Base-by-base conservation (phyloP, 1,284 basidiomycete species). In the Ustilago vetiveriae region DNA sequence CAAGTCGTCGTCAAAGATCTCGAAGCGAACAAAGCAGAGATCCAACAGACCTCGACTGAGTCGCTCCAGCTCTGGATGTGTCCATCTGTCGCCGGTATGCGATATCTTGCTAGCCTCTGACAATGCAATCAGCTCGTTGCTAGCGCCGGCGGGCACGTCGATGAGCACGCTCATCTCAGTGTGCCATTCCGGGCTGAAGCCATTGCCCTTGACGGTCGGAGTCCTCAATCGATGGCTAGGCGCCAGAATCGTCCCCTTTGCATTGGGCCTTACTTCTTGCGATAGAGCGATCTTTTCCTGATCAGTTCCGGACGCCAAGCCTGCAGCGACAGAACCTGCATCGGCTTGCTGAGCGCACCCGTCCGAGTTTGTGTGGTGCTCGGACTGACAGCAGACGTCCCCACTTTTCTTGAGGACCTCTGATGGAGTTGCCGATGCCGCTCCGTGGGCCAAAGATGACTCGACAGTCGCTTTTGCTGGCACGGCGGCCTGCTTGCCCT, bases 151-250 rank as follows among this genome's bases (percentile, higher is more conserved):
- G 2, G 79, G 77, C 2, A 81, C 40, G 16, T 76, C 72, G 43
- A 82, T 53, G n/a, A 54, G 65, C 14, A 81, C 42, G 16, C 38
- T 59, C 43, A 78, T 60, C 4, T 43, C 40, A 7, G 74, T 60
- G 37, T 78, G 52, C 78, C 79, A 82, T 16, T 69, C 41, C 6
- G 80, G 80, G 42, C 71, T 78, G 47, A 82, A 79, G 23, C 79
- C 80, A 35, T 79, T 78, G 4, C 64, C 56, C 16, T 59, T 66
- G 11, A 81, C 62, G 0, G 68, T 71, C 3, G 51, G 55, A 6
- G 78, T 79, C 16, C 62, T 40, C 2, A 70, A 43, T 8, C 57
- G 46, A 16, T 52, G 42, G 6, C 37, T 54, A 6, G 62, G 55
- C 14, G 37, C 41, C 9, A 65, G 23, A 9, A 14, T 9, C 3